Conservation (phyloP, 2,329 filamentous ascomycete species). For the Sclerotinia sclerotiorum region DNA sequence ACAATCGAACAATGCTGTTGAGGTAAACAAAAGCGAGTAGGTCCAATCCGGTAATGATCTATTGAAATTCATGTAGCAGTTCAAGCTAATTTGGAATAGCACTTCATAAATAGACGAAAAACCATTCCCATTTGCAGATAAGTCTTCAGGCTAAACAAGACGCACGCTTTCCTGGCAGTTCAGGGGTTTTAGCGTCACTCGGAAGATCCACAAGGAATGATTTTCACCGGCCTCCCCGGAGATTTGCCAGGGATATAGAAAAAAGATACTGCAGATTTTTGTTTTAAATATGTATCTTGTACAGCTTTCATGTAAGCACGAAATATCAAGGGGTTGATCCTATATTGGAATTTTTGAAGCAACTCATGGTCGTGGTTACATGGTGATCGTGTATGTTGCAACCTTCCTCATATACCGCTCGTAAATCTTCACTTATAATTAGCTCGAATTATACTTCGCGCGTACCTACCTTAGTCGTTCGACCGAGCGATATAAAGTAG, state of each 20-base stretch:
- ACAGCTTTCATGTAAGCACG: not conserved
- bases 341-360: not conserved
- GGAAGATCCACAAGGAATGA: not conserved
- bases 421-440: not conserved
- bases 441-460: not conserved
- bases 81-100: not conserved
- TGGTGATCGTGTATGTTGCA: not conserved
- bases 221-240: not conserved
- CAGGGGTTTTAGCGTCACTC: not conserved
- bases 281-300: not conserved
- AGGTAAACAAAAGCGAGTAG: not conserved
- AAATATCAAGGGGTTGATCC: not conserved
- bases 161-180: not conserved
- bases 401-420: not conserved
- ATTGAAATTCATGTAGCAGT: constrained; percentile 9
- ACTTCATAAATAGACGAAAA: not conserved
- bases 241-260: not conserved
- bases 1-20: constrained; percentile 5
- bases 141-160: not conserved
- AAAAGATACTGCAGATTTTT: not conserved
- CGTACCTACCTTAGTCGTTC: constrained; percentile 5
- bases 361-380: not conserved
- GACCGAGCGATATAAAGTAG: not conserved
- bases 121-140: not conserved
- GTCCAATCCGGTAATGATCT: not conserved